Percentiles rank a stretch among this genome's conserved stretches.
phyloP scores from a whole-genome alignment of 2,329 filamentous ascomycete species.

The Plenodomus biglobosus region DNA sequence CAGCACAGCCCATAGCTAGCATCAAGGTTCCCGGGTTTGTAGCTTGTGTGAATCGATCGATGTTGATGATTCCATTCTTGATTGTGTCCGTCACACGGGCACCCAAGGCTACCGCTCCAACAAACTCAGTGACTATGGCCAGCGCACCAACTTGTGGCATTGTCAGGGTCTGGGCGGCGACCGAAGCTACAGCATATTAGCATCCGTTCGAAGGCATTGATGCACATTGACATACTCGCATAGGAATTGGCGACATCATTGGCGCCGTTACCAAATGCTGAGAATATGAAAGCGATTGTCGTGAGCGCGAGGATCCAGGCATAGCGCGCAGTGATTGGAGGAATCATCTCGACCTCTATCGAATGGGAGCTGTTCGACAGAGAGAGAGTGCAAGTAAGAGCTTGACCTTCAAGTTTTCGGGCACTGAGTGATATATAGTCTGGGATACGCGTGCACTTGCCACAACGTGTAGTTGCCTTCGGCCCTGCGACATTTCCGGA shows the following conservation, averaged over 20 bases:
- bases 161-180: conserved; percentile 55
- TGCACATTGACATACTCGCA: conserved; percentile 41
- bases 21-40: conserved; percentile 56
- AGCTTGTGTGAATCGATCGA: conserved; percentile 47
- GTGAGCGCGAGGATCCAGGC: conserved; percentile 48
- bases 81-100: conserved; percentile 62
- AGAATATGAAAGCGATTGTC: conserved; percentile 42
- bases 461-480: conserved; percentile 4
- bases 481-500: conserved; percentile 1
- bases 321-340: conserved; percentile 34
- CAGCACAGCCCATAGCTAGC: conserved; percentile 61
- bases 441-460: conserved; percentile 13
- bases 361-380: neutral
- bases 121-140: conserved; percentile 54
- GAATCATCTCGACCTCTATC: conserved; percentile 15
- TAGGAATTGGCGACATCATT: conserved; percentile 60
- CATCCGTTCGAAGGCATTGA: neutral
- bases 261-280: conserved; percentile 46
- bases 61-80: conserved; percentile 60
- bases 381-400: neutral
- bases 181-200: conserved; percentile 26
- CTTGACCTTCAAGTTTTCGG: neutral
- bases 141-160: conserved; percentile 57
- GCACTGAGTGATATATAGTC: conserved; percentile 9
- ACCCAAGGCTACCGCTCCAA: conserved; percentile 57